A percentile compares a stretch with the other conserved stretches of the same genome.
Conservation (phyloP, 768 basidiomycete species). For the Hericium coralloides region DNA sequence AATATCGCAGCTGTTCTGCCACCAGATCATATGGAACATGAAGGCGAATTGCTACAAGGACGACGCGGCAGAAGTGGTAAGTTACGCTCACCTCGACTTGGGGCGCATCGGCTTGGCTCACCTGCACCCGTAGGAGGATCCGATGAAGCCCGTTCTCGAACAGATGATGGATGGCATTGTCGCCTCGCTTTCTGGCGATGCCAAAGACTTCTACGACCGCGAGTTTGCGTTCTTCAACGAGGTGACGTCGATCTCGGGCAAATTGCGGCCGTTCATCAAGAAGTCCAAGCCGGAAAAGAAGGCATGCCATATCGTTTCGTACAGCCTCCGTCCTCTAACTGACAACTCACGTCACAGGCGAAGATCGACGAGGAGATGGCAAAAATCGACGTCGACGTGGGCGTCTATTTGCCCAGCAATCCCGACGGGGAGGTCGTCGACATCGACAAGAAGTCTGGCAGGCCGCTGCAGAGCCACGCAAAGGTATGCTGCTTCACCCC, state of each 20-base stretch:
- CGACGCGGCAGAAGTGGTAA: constrained; percentile 75
- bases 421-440: constrained; percentile 97
- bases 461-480: constrained; percentile 94
- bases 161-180: constrained; percentile 75
- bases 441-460: constrained; percentile 92
- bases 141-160: constrained; percentile 95
- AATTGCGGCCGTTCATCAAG: constrained; percentile 94
- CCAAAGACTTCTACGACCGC: constrained; percentile 82
- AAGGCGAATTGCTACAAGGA: constrained; percentile 96
- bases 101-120: background rate
- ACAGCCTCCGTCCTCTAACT: background rate
- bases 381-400: constrained; percentile 86
- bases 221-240: constrained; percentile 95
- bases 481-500: constrained; percentile 46
- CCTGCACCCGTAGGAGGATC: constrained; percentile 58
- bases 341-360: constrained; percentile 40
- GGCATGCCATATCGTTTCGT: constrained; percentile 29
- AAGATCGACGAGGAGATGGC: constrained; percentile 99
- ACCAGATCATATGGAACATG: constrained; percentile 99
- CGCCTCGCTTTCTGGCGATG: constrained; percentile 78
- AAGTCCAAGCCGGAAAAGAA: constrained; percentile 95
- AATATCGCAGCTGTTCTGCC: constrained; percentile 95
- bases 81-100: constrained; percentile 12
- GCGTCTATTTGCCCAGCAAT: constrained; percentile 95
- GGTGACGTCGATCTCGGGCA: constrained; percentile 97